Evolutionary conservation across 1,139 yeast genomes (phyloP).

Genomic region (Hansenula lynferdii): DNA sequence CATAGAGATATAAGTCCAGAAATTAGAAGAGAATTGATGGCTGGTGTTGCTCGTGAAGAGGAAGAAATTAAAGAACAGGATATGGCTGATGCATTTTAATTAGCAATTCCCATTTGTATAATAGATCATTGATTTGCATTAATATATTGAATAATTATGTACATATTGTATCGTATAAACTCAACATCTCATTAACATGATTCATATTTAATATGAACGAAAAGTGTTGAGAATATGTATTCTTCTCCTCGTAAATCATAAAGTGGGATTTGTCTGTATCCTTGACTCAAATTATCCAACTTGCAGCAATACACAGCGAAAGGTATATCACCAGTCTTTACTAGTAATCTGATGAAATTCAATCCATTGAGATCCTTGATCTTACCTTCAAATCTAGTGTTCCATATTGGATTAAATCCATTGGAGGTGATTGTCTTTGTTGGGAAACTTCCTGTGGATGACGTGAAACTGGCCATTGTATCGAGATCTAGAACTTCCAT

Average conservation of each 20-base stretch:
- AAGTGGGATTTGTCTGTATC: constrained; percentile 77
- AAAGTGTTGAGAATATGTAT: constrained; percentile 71
- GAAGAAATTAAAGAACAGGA: constrained; percentile 18
- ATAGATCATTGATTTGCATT: no score
- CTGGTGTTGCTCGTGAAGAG: constrained; percentile 56
- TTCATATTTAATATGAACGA: constrained; percentile 44
- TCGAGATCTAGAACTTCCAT: constrained; percentile 13
- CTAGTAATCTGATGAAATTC: constrained; percentile 47
- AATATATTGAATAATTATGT: no score
- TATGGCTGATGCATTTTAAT: constrained; percentile 22
- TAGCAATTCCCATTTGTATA: neutral
- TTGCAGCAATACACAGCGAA: constrained; percentile 60
- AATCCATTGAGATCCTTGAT: constrained; percentile 37
- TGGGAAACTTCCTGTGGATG: constrained; percentile 5
- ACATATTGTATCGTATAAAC: neutral
- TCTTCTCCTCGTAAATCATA: constrained; percentile 79
- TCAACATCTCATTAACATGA: neutral
- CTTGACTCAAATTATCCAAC: constrained; percentile 55
- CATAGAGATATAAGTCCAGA: constrained; percentile 92
- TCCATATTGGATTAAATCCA: constrained; percentile 89
- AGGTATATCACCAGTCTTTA: constrained; percentile 35
- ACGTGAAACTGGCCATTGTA: constrained; percentile 1
- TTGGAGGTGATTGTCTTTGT: constrained; percentile 36
- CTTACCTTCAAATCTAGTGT: constrained; percentile 42
- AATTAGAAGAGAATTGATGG: constrained; percentile 85